Percentiles rank a stretch among this genome's conserved stretches.
Evolutionary conservation across 108 stramenopile genomes (phyloP).

Genomic region (Pseudonitzschia delicatissima): DNA sequence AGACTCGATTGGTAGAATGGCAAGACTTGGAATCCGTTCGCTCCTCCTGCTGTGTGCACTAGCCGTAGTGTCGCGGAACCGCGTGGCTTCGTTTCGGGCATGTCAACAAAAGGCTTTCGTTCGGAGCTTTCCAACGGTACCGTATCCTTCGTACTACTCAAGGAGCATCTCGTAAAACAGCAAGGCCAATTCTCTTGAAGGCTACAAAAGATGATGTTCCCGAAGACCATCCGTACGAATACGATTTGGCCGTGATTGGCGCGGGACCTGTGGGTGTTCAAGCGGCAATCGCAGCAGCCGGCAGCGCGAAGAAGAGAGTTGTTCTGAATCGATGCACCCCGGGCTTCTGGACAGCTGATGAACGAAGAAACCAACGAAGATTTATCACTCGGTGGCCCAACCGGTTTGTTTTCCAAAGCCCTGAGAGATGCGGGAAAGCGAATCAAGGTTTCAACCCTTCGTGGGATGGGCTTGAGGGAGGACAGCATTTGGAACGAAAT

Average conservation of each 20-base stretch:
- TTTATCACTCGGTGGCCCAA: constrained; percentile 73
- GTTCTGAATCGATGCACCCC: constrained; percentile 68
- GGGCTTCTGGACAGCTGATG: constrained; percentile 60
- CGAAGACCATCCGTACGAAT: constrained; percentile 19
- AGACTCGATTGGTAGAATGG: too few relatives aligned
- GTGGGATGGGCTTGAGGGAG: constrained; percentile 75
- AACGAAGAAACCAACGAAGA: constrained; percentile 63
- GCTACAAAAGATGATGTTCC: background rate
- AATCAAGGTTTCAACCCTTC: constrained; percentile 61
- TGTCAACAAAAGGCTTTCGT: too few relatives aligned
- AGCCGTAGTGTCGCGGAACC: too few relatives aligned
- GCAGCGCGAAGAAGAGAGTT: constrained; percentile 41
- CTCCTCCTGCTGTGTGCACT: too few relatives aligned
- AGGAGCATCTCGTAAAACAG: too few relatives aligned
- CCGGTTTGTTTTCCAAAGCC: constrained; percentile 72
- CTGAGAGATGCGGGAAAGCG: constrained; percentile 73
- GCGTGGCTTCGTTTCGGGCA: too few relatives aligned
- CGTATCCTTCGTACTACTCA: too few relatives aligned
- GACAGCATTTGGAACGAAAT: constrained; percentile 82
- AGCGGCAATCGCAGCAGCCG: constrained; percentile 49
- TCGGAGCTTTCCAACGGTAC: too few relatives aligned
- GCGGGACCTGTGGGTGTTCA: constrained; percentile 74
- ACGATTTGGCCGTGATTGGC: constrained; percentile 75
- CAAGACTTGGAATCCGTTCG: too few relatives aligned
- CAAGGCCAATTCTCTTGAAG: background rate